Conservation (phyloP, 1,284 basidiomycete genomes). For the Ustilago trichophora region DNA sequence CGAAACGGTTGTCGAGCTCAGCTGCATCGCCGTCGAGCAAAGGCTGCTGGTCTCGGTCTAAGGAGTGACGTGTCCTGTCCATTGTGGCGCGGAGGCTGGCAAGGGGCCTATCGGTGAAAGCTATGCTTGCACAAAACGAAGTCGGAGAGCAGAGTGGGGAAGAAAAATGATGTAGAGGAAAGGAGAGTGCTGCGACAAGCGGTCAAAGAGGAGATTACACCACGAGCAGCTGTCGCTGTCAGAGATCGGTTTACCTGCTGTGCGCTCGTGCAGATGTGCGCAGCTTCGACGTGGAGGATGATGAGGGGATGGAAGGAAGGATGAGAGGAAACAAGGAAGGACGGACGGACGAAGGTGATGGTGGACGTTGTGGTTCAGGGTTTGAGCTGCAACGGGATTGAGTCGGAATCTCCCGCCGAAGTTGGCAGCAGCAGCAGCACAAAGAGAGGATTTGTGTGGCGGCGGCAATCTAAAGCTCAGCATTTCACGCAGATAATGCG, state of each 20-base stretch:
- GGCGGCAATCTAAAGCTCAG: neutral
- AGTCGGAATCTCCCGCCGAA: neutral
- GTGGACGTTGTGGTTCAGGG: neutral
- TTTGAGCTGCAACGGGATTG: neutral
- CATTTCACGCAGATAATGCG: too few species aligned
- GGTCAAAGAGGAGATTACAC: too few species aligned
- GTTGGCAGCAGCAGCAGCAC: conserved; percentile 2
- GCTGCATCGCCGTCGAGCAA: conserved; percentile 26
- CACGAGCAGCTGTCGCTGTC: too few species aligned
- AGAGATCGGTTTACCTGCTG: too few species aligned
- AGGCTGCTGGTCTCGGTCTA: conserved; percentile 37
- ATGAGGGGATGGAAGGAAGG: too few species aligned
- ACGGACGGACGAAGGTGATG: neutral
- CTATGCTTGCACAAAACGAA: neutral
- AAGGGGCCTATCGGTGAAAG: neutral
- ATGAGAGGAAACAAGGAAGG: too few species aligned
- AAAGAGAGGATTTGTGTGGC: too few species aligned
- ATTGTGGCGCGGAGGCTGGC: conserved; percentile 7
- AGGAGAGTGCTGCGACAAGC: too few species aligned
- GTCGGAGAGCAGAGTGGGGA: neutral
- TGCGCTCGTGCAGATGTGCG: too few species aligned
- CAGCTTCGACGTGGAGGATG: too few species aligned
- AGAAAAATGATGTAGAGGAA: too few species aligned
- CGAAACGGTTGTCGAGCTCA: conserved; percentile 50
- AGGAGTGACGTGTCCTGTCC: conserved; percentile 19